Conservation (phyloP, 2,329 filamentous ascomycete genomes). For the Aureobasidium pullulans region DNA sequence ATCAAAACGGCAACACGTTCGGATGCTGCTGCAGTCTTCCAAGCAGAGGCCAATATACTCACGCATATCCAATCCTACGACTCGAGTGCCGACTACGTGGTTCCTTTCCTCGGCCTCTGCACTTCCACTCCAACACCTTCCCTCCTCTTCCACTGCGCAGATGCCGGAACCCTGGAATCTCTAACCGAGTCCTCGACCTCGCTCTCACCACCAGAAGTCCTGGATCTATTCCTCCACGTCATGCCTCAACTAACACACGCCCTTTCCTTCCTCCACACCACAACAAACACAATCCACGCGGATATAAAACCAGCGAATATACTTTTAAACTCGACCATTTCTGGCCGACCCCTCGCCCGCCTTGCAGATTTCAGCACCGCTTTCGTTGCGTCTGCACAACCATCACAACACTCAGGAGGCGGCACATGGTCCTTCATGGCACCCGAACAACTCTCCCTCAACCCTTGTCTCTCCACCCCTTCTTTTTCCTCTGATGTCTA, state of each 20-base stretch:
- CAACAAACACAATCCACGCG: constrained; percentile 32
- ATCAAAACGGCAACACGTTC: constrained; percentile 27
- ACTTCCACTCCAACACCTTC: constrained; percentile 19
- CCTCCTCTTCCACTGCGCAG: constrained; percentile 27
- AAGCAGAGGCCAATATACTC: constrained; percentile 28
- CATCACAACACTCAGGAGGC: constrained; percentile 18
- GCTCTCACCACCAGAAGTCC: background rate
- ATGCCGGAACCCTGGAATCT: constrained; percentile 26
- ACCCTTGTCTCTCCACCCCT: constrained; percentile 23
- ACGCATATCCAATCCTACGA: constrained; percentile 23
- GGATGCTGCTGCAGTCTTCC: constrained; percentile 28
- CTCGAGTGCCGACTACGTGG: constrained; percentile 21
- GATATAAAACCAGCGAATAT: constrained; percentile 45
- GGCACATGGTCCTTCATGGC: constrained; percentile 42
- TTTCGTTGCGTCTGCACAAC: constrained; percentile 34
- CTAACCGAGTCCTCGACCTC: constrained; percentile 15
- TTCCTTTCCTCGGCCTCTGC: constrained; percentile 29
- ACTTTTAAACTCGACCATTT: constrained; percentile 27
- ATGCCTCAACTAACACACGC: constrained; percentile 33
- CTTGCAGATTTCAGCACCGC: constrained; percentile 40
- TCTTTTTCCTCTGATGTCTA: constrained; percentile 36
- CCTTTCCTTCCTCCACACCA: constrained; percentile 35
- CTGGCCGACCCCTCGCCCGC: constrained; percentile 20
- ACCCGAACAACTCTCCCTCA: constrained; percentile 25
- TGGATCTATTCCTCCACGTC: constrained; percentile 32